Conservation (phyloP, 352 stramenopile genomes). For the Phytopythium boreale region DNA sequence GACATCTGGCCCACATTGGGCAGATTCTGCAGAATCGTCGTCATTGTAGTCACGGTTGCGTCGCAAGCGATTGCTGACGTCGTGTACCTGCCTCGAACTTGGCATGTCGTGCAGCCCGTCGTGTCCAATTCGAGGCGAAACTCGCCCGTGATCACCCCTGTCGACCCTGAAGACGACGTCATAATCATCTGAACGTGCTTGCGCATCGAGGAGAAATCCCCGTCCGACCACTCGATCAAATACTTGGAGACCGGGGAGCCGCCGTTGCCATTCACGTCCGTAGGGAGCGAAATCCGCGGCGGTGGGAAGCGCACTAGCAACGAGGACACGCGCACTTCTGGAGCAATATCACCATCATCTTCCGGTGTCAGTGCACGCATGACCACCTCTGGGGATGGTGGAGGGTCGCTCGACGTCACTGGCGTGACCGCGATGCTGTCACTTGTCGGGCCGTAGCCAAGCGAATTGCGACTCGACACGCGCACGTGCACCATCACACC, state of each 20-base stretch:
- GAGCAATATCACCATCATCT: constrained; percentile 29
- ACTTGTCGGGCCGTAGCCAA: constrained; percentile 83
- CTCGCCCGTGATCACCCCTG: constrained; percentile 38
- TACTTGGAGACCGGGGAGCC: constrained; percentile 86
- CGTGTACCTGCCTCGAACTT: constrained; percentile 58
- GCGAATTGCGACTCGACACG: constrained; percentile 89
- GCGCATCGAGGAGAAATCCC: constrained; percentile 62
- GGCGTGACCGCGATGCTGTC: constrained; percentile 74
- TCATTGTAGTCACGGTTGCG: constrained; percentile 50
- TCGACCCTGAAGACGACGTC: constrained; percentile 36
- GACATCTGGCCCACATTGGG: constrained; percentile 91
- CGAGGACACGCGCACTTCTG: constrained; percentile 63
- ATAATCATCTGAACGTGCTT: constrained; percentile 64
- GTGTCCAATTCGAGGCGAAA: constrained; percentile 89
- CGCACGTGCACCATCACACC: constrained; percentile 88
- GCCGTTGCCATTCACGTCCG: constrained; percentile 81
- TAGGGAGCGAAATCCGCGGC: constrained; percentile 37
- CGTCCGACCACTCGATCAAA: constrained; percentile 92
- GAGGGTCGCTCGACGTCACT: constrained; percentile 87
- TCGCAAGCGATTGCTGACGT: constrained; percentile 79
- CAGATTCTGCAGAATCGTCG: constrained; percentile 89
- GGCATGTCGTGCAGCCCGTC: constrained; percentile 65
- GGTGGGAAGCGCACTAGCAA: constrained; percentile 84
- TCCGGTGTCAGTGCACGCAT: constrained; percentile 35
- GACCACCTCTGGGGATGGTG: constrained; percentile 65